phyloP scores from a whole-genome alignment of 2,329 filamentous ascomycete species.

The Diaporthe eres region DNA sequence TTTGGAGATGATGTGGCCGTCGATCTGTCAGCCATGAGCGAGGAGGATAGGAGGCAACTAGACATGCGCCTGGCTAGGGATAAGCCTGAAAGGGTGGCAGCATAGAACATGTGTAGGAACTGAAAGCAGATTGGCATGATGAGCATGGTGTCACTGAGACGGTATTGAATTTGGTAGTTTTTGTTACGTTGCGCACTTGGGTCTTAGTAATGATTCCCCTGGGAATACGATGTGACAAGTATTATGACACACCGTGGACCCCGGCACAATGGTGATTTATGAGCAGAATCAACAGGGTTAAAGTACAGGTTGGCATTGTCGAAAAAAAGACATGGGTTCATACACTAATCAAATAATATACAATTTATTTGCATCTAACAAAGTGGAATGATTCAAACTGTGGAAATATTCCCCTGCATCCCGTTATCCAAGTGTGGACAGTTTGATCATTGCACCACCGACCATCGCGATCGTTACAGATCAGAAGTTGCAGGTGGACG shows the following conservation, averaged over 20 bases:
- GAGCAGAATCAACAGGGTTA: too few relatives aligned
- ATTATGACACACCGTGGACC: too few relatives aligned
- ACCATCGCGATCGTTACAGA: neutral
- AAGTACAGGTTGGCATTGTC: too few relatives aligned
- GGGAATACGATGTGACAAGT: too few relatives aligned
- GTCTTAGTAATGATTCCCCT: too few relatives aligned
- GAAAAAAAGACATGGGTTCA: too few relatives aligned
- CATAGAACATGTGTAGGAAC: neutral
- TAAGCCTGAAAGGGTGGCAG: neutral
- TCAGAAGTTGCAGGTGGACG: constrained; percentile 1
- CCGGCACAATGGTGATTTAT: too few relatives aligned
- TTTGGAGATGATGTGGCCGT: constrained; percentile 2
- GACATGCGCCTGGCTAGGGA: neutral
- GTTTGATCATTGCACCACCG: neutral
- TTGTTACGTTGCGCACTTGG: too few relatives aligned
- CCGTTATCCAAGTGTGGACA: neutral
- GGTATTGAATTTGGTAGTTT: neutral
- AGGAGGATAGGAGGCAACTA: neutral
- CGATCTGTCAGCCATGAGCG: constrained; percentile 5
- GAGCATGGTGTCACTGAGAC: neutral
- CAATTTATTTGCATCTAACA: neutral
- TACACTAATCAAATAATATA: neutral
- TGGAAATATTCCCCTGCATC: neutral
- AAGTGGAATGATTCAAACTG: neutral
- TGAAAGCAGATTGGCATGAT: neutral